A percentile compares a stretch with the other conserved stretches of the same genome.
Evolutionary conservation across 169 alveolate genomes (phyloP).

Genomic region (Plasmodium relictum): DNA sequence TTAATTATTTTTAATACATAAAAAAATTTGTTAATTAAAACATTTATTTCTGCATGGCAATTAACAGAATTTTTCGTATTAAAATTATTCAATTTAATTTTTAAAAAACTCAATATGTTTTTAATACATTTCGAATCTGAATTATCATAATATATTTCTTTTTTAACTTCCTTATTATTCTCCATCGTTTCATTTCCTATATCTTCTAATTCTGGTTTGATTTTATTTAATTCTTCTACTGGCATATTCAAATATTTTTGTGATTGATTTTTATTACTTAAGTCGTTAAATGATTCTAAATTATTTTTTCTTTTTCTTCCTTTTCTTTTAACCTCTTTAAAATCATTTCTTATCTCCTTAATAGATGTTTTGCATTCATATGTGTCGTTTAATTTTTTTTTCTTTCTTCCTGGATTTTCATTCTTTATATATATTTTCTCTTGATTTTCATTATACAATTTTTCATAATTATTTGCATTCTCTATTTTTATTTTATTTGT

Average conservation of each 20-base stretch:
- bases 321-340: conserved; percentile 40
- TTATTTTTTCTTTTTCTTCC: conserved; percentile 57
- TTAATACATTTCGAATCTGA: neutral
- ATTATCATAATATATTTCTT: conserved; percentile 5
- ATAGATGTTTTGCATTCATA: neutral
- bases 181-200: neutral
- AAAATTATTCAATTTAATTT: conserved; percentile 35
- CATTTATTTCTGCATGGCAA: conserved; percentile 43
- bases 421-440: neutral
- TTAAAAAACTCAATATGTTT: conserved; percentile 23
- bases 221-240: conserved; percentile 14
- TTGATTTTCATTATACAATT: neutral
- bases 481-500: neutral
- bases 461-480: neutral
- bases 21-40: conserved; percentile 27
- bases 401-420: conserved; percentile 32
- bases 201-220: conserved; percentile 28
- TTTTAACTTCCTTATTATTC: neutral
- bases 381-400: neutral
- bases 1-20: conserved; percentile 18
- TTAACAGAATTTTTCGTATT: conserved; percentile 20
- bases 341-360: conserved; percentile 2
- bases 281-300: conserved; percentile 9
- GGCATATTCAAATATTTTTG: neutral
- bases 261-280: neutral